Percentiles rank a stretch among this genome's conserved stretches.
Evolutionary conservation across 169 alveolate species (phyloP).

Genomic region (Plasmodium falciparum): DNA sequence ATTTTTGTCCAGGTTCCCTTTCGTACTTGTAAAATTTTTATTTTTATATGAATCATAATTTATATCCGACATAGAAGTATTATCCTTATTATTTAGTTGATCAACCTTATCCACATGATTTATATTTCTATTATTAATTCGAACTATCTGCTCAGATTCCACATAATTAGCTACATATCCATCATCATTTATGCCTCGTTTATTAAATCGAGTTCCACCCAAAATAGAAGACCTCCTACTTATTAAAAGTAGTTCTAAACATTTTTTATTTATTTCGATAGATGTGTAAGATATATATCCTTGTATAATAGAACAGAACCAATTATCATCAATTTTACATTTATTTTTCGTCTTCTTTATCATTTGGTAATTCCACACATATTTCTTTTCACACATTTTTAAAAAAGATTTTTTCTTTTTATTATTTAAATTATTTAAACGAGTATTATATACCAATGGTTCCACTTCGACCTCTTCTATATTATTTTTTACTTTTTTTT

Average conservation of each 20-base stretch:
- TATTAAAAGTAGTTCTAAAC: conserved; percentile 84
- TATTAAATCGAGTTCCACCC: conserved; percentile 96
- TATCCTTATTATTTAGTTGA: neutral
- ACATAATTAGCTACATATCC: conserved; percentile 95
- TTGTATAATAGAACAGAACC: conserved; percentile 80
- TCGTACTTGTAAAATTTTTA: neutral
- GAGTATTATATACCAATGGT: conserved; percentile 17
- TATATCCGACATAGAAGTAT: neutral
- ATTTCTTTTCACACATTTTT: conserved; percentile 50
- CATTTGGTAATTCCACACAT: conserved; percentile 74
- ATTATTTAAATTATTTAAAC: neutral
- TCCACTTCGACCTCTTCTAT: conserved; percentile 50
- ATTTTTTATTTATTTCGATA: conserved; percentile 77
- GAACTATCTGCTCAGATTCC: conserved; percentile 94
- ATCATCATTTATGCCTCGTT: conserved; percentile 94
- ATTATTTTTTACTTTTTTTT: conserved; percentile 37
- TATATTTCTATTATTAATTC: conserved; percentile 81
- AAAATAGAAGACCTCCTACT: conserved; percentile 94
- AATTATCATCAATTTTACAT: conserved; percentile 68
- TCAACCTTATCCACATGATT: conserved; percentile 83
- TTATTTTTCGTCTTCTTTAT: conserved; percentile 51
- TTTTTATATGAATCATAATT: neutral
- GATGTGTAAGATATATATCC: conserved; percentile 84
- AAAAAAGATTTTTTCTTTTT: conserved; percentile 23
- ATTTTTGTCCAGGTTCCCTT: neutral